A percentile compares a stretch with the other conserved stretches of the same genome.
Conservation (phyloP, 2,329 filamentous ascomycete species). For the Alternaria sp. region DNA sequence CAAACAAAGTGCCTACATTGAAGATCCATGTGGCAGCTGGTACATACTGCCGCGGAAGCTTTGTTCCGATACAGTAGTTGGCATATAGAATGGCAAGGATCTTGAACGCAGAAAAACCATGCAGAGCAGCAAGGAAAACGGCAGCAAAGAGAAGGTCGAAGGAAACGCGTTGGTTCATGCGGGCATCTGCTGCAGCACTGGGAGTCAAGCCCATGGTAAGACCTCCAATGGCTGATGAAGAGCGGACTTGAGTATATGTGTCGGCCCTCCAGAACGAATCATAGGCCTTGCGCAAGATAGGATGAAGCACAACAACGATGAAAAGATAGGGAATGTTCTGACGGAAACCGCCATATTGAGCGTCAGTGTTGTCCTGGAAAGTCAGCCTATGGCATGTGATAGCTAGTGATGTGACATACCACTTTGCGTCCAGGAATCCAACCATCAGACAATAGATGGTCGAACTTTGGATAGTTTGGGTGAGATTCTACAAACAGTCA, state of each 20-base stretch:
- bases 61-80: slow-evolving; percentile 83
- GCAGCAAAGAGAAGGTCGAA: slow-evolving; percentile 87
- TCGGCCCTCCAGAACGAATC: slow-evolving; percentile 61
- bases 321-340: slow-evolving; percentile 84
- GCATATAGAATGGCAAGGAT: slow-evolving; percentile 79
- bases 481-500: slow-evolving; percentile 70
- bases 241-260: slow-evolving; percentile 56
- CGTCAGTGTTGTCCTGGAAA: slow-evolving; percentile 82
- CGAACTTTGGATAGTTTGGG: slow-evolving; percentile 80
- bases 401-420: slow-evolving; percentile 56
- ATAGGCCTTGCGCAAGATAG: slow-evolving; percentile 77
- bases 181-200: slow-evolving; percentile 62
- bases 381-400: slow-evolving; percentile 13
- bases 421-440: slow-evolving; percentile 95
- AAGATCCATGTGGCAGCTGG: slow-evolving; percentile 87
- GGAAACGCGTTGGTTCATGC: slow-evolving; percentile 70
- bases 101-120: slow-evolving; percentile 87
- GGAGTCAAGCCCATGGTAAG: slow-evolving; percentile 54
- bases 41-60: slow-evolving; percentile 73
- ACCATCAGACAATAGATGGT: slow-evolving; percentile 75
- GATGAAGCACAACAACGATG: slow-evolving; percentile 78
- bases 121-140: slow-evolving; percentile 79
- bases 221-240: slow-evolving; percentile 42
- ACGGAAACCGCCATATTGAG: slow-evolving; percentile 86
- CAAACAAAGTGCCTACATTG: slow-evolving; percentile 85